Conservation (phyloP, 257 asterid genomes). For the Nicotiana knightiana region DNA sequence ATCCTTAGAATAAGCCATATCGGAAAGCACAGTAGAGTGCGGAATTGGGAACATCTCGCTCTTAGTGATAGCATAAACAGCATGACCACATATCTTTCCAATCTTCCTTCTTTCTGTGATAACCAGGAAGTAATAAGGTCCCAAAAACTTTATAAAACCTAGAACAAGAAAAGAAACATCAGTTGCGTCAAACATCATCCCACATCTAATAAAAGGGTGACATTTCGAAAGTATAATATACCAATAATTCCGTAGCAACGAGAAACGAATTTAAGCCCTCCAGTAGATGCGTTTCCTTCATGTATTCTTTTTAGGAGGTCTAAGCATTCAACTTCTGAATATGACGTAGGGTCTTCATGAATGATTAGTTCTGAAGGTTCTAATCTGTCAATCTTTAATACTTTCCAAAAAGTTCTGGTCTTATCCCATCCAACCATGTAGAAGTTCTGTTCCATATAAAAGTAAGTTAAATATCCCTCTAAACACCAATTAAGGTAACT, state of each 20-base stretch:
- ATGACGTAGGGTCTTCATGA: slow-evolving; percentile 62
- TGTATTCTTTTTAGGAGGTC: slow-evolving; percentile 66
- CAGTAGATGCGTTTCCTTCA: slow-evolving; percentile 76
- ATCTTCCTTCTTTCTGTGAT: slow-evolving; percentile 78
- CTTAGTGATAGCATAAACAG: slow-evolving; percentile 63
- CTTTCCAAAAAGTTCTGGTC: slow-evolving; percentile 62
- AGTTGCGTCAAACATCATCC: not conserved
- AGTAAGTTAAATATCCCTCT: not conserved
- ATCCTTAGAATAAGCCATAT: slow-evolving; percentile 76
- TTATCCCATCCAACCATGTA: slow-evolving; percentile 83
- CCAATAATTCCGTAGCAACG: slow-evolving; percentile 88
- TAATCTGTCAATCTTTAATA: slow-evolving; percentile 70
- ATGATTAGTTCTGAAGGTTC: slow-evolving; percentile 65
- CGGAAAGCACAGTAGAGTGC: slow-evolving; percentile 47
- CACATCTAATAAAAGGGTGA: not conserved
- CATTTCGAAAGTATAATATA: slow-evolving; percentile 24
- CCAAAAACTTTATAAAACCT: slow-evolving; percentile 90
- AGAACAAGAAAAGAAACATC: slow-evolving; percentile 14
- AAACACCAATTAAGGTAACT: no score
- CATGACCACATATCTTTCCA: slow-evolving; percentile 86
- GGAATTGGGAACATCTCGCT: slow-evolving; percentile 73
- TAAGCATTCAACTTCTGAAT: slow-evolving; percentile 59
- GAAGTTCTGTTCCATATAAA: slow-evolving; percentile 44
- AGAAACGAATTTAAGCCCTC: slow-evolving; percentile 79
- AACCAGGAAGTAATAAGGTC: slow-evolving; percentile 85